Conservation (phyloP, 2,329 filamentous ascomycete species). For the Fusarium begoniae region DNA sequence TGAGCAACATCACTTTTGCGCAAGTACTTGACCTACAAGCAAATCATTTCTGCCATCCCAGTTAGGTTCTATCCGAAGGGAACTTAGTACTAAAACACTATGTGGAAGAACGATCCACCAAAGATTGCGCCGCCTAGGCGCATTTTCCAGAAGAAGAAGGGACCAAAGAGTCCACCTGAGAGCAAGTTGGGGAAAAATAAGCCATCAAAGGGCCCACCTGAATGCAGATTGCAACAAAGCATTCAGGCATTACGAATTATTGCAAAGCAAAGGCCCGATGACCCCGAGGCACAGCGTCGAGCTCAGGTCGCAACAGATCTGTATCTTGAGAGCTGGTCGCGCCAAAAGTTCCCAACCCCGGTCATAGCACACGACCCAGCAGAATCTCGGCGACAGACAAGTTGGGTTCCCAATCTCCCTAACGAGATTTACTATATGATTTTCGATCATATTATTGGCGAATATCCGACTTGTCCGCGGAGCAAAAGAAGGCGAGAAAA, state of each 20-base stretch:
- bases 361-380: neutral
- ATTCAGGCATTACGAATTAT: neutral
- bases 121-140: no score
- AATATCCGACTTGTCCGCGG: neutral
- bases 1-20: neutral
- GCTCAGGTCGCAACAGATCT: constrained; percentile 1
- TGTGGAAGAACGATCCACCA: neutral
- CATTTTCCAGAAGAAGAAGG: no score
- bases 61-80: accelerated
- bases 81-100: neutral
- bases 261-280: neutral
- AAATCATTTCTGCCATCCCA: neutral
- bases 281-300: constrained; percentile 10
- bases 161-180: no score
- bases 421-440: constrained; percentile 8
- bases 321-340: neutral
- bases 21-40: neutral
- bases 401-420: neutral
- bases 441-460: neutral
- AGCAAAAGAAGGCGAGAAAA: neutral
- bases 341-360: neutral
- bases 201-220: neutral
- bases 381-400: no score
- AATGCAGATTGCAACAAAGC: neutral
- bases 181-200: neutral